These are phyloP conservation scores for Spiromastix sp. DNA, from an alignment of 2,329 filamentous ascomycete species.

Conservation along the genomic window DNA sequence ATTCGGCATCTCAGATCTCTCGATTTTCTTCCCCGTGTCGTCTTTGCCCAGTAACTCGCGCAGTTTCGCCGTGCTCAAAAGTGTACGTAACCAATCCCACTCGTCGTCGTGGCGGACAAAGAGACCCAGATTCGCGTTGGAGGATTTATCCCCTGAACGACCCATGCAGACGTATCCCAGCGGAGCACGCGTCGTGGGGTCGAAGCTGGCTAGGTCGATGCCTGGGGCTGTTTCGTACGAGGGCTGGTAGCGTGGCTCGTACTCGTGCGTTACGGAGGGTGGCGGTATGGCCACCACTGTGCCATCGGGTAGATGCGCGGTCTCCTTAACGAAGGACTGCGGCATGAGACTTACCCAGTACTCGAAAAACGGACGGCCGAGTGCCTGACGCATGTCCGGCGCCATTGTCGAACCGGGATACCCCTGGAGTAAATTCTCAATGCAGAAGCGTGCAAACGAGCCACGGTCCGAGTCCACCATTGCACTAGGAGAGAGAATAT, in stretches of 20 bases:
- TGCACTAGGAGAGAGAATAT: constrained; percentile 16
- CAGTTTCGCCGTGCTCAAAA: constrained; percentile 7
- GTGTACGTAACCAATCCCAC: constrained; percentile 31
- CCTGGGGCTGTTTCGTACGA: constrained; percentile 13
- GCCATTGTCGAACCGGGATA: constrained; percentile 15
- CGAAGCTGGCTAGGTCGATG: constrained; percentile 13
- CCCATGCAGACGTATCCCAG: constrained; percentile 27
- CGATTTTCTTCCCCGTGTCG: constrained; percentile 5
- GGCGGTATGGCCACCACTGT: not conserved
- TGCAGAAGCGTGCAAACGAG: constrained; percentile 13
- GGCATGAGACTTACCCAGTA: constrained; percentile 21
- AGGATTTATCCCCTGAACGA: constrained; percentile 35
- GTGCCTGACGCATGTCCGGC: constrained; percentile 9
- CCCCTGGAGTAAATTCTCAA: constrained; percentile 17
- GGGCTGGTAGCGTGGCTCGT: not conserved
- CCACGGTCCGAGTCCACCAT: too few species aligned
- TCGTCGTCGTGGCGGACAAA: constrained; percentile 34
- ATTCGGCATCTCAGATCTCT: constrained; percentile 8
- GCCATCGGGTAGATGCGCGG: constrained; percentile 13
- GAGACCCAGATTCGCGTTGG: constrained; percentile 37
- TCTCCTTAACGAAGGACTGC: constrained; percentile 16
- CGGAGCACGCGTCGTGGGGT: constrained; percentile 16
- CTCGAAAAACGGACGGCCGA: constrained; percentile 13
- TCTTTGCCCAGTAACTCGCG: constrained; percentile 10
- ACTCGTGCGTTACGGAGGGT: not conserved